Conservation (phyloP, 169 alveolate species). For the Eimeria necatrix region DNA sequence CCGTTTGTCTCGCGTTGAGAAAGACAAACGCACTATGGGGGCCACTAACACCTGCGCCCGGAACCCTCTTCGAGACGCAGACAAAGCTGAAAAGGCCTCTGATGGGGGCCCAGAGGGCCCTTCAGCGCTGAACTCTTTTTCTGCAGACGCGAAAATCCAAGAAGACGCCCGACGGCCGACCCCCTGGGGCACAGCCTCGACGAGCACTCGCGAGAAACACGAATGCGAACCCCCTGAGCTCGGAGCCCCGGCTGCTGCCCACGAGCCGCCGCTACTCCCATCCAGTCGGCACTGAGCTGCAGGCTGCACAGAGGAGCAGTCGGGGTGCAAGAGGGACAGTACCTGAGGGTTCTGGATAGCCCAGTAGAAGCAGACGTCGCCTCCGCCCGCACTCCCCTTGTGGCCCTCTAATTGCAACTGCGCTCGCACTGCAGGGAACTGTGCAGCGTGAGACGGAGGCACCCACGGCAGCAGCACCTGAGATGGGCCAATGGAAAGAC, state of each 20-base stretch:
- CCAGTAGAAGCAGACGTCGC: conserved; percentile 67
- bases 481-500: conserved; percentile 66
- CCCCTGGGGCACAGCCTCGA: conserved; percentile 41
- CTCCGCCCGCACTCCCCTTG: neutral
- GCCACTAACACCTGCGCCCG: conserved; percentile 77
- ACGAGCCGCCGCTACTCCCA: neutral
- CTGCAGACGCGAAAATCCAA: conserved; percentile 72
- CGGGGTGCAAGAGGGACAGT: conserved; percentile 59
- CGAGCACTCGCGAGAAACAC: conserved; percentile 70
- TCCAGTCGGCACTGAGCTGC: conserved; percentile 45
- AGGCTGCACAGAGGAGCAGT: conserved; percentile 64
- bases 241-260: neutral
- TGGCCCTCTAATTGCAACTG: conserved; percentile 58
- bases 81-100: neutral
- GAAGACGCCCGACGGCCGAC: conserved; percentile 47
- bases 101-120: neutral
- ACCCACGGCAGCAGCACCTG: conserved; percentile 78
- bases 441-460: conserved; percentile 56
- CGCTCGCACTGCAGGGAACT: conserved; percentile 70
- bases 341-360: conserved; percentile 61
- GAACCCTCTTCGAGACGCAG: neutral
- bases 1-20: conserved; percentile 73
- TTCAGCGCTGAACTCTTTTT: conserved; percentile 28
- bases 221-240: neutral
- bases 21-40: conserved; percentile 60